These are phyloP conservation scores for Chlamydomonas asymmetrica DNA, from an alignment of 139 green algal genomes.

Conservation along the genomic window DNA sequence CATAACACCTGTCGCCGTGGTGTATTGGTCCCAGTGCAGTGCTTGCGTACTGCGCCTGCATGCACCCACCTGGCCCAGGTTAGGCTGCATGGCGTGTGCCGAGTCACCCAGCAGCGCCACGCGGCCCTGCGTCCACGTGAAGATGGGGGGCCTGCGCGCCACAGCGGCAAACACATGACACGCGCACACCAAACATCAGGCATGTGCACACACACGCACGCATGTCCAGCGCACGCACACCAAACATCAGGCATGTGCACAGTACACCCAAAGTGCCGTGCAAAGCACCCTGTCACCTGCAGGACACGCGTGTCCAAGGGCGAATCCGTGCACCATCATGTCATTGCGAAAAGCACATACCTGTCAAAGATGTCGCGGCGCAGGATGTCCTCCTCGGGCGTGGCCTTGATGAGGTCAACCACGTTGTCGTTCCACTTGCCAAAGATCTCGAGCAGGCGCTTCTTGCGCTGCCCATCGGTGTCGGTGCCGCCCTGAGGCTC, in stretches of 20 bases:
- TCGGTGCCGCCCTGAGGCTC: slow-evolving; percentile 75
- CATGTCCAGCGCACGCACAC: slow-evolving; percentile 12
- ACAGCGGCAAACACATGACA: slow-evolving; percentile 13
- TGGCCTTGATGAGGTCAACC: slow-evolving; percentile 84
- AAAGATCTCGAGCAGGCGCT: slow-evolving; percentile 88
- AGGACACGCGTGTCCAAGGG: no score
- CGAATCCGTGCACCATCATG: no score
- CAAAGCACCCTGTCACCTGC: no score
- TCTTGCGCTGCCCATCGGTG: slow-evolving; percentile 62
- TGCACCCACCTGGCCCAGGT: slow-evolving; percentile 98
- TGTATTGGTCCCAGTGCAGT: no score
- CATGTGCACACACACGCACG: neutral
- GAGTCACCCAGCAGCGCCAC: slow-evolving; percentile 93
- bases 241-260: neutral
- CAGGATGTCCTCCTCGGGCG: slow-evolving; percentile 90
- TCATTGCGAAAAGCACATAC: no score
- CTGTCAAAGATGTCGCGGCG: slow-evolving; percentile 94
- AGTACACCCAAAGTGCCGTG: no score
- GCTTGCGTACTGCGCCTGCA: no score
- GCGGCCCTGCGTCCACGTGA: slow-evolving; percentile 80
- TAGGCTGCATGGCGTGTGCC: slow-evolving; percentile 98
- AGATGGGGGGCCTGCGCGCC: slow-evolving; percentile 59
- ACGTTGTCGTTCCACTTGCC: slow-evolving; percentile 80
- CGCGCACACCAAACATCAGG: neutral
- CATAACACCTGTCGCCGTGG: no score